phyloP scores from a whole-genome alignment of 805 yeast genomes.

The Teunomyces aglyptinius region DNA sequence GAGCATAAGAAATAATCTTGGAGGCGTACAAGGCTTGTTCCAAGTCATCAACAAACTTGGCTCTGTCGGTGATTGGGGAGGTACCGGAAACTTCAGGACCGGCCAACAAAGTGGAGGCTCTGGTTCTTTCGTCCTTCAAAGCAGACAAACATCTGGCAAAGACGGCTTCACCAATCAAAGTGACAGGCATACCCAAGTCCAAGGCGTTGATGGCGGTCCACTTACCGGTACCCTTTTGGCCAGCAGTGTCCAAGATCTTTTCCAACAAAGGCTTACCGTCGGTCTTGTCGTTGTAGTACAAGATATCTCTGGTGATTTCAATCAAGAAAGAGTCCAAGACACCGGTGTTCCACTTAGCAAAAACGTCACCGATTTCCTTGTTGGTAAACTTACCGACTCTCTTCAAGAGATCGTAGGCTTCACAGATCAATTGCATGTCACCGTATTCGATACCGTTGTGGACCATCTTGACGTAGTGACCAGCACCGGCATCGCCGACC shows the following conservation, averaged over 20 bases:
- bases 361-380: conserved; percentile 91
- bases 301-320: conserved; percentile 94
- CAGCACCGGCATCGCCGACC: conserved; percentile 99
- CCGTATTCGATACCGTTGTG: conserved; percentile 99
- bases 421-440: conserved; percentile 98
- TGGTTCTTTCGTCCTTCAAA: conserved; percentile 83
- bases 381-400: conserved; percentile 87
- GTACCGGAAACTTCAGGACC: conserved; percentile 75
- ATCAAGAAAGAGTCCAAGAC: conserved; percentile 95
- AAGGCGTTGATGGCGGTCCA: conserved; percentile 99
- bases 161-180: conserved; percentile 98
- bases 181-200: conserved; percentile 97
- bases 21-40: conserved; percentile 99
- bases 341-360: conserved; percentile 93
- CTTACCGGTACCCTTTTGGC: conserved; percentile 99
- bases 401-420: conserved; percentile 95
- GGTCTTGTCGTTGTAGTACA: conserved; percentile 77
- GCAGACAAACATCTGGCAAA: conserved; percentile 95
- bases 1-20: conserved; percentile 97
- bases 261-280: conserved; percentile 94
- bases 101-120: conserved; percentile 72
- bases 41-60: conserved; percentile 84
- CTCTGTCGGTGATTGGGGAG: conserved; percentile 65
- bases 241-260: conserved; percentile 95
- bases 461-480: conserved; percentile 99